These are phyloP conservation scores for Fusarium illudens DNA, from an alignment of 2,329 filamentous ascomycete species.

Conservation along the genomic window DNA sequence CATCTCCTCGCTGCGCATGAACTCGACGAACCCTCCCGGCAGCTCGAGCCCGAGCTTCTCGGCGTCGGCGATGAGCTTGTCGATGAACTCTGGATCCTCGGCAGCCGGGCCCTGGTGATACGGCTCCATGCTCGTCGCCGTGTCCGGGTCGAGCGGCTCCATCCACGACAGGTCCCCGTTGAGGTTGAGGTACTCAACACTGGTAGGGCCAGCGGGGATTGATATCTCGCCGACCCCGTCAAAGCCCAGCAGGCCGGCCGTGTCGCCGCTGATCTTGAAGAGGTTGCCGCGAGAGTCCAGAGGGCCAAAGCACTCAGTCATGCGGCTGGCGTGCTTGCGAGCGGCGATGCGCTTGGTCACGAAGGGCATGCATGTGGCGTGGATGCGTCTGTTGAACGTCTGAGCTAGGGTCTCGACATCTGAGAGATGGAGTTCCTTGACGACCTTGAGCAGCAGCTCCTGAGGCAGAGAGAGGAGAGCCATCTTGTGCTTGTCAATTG, in stretches of 20 bases:
- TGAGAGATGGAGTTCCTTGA: neutral
- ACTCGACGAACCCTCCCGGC: neutral
- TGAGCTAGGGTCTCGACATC: conserved; percentile 1
- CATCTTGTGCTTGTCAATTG: neutral
- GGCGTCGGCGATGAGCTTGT: neutral
- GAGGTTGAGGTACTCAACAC: neutral
- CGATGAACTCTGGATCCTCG: neutral
- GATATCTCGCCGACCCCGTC: neutral
- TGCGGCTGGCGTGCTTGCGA: neutral
- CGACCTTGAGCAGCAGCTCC: neutral
- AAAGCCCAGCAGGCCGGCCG: neutral
- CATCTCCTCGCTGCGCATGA: neutral
- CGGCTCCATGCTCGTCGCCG: neutral
- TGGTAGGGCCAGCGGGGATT: neutral
- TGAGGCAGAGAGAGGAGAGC: neutral
- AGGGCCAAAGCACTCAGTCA: neutral
- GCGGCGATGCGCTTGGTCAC: neutral
- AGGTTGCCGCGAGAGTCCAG: neutral
- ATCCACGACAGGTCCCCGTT: neutral
- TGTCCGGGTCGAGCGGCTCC: neutral
- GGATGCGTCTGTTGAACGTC: neutral
- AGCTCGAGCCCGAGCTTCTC: conserved; percentile 4
- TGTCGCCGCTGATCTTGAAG: neutral
- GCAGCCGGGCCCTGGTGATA: neutral
- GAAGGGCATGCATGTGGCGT: neutral